Evolutionary conservation across 148 eudicot genomes (phyloP), one percentile per base, ranked within the genome.

Genomic region (Linanthus parryae): DNA sequence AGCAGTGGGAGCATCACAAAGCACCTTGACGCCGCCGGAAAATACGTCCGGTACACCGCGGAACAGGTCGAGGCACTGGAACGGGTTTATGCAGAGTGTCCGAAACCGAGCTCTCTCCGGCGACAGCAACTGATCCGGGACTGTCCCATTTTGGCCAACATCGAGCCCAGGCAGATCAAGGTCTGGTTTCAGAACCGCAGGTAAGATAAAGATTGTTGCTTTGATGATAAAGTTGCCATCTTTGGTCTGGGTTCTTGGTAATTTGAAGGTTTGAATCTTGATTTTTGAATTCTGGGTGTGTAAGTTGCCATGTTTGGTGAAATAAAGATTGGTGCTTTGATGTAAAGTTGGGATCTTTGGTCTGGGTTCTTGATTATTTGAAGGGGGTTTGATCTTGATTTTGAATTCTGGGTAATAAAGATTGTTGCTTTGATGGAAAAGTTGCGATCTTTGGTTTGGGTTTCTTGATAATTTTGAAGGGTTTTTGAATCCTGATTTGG

Each of bases 181-280:
- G 97, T 89, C 18, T 89, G 97, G 97, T 89, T 89, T 37, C 97
- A 89, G 45, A 89, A 89, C 58, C 73, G 97, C 13, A 82, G 97
- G 97, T 88, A 33, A 16, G 12, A 0, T n/a, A 2, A 17, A 6
- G 1, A 16, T 19, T 26, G 14, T 44, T 28, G n/a, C 34, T 13
- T 52, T 61, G n/a, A 44, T 49, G 39, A 22, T 20, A 33, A 28
- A 33, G 37, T 48, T 37, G 19, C 9, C 6, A 21, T 43, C 43
- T 1, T 21, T 18, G n/a, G 11, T 37, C 25, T 37, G 52, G 52
- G n/a, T n/a, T n/a, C 11, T 17, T 51, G 40, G 18, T 35, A 46
- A 49, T 1, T 30, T 28, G 11, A 18, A 5, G 17, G 34, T 30
- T 27, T 49, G 16, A 4, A 49, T 21, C 31, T 49, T 27, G 37